phyloP scores from a whole-genome alignment of 2,329 filamentous ascomycete genomes.

The Paecilomyces sp. region DNA sequence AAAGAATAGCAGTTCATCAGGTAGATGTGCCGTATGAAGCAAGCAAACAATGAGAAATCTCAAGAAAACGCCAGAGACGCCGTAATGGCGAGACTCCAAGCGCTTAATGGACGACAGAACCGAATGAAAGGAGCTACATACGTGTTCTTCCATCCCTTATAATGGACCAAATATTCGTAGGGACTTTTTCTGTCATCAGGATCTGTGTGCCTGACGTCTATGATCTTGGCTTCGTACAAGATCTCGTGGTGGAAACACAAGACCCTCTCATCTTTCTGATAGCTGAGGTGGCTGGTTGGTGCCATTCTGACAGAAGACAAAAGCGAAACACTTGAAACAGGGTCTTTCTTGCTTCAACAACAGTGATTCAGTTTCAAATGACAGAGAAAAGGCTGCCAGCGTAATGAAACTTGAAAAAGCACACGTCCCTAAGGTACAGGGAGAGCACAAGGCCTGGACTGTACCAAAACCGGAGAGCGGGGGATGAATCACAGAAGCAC shows the following conservation, averaged over 20 bases:
- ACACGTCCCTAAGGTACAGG: neutral
- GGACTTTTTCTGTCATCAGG: conserved; percentile 62
- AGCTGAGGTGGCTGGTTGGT: conserved; percentile 48
- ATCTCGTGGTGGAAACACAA: conserved; percentile 97
- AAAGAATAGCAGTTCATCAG: neutral
- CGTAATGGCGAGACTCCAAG: neutral
- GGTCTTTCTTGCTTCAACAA: neutral
- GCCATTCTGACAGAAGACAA: conserved; percentile 50
- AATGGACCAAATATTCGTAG: conserved; percentile 88
- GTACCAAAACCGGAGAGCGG: neutral
- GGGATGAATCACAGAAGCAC: neutral
- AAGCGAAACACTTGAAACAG: conserved; percentile 1
- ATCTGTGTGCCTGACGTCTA: conserved; percentile 64
- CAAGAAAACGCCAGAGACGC: neutral
- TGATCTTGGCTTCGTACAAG: conserved; percentile 93
- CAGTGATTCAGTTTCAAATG: neutral
- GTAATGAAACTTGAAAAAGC: neutral
- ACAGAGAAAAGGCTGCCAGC: neutral
- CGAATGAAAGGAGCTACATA: conserved; percentile 40
- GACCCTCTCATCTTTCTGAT: conserved; percentile 76
- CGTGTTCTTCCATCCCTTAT: conserved; percentile 99
- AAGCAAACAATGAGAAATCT: neutral
- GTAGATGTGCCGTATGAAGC: neutral
- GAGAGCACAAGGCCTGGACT: neutral
- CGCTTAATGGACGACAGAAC: neutral